Conservation (phyloP, 805 yeast species). For the Saccharomyces jurei region DNA sequence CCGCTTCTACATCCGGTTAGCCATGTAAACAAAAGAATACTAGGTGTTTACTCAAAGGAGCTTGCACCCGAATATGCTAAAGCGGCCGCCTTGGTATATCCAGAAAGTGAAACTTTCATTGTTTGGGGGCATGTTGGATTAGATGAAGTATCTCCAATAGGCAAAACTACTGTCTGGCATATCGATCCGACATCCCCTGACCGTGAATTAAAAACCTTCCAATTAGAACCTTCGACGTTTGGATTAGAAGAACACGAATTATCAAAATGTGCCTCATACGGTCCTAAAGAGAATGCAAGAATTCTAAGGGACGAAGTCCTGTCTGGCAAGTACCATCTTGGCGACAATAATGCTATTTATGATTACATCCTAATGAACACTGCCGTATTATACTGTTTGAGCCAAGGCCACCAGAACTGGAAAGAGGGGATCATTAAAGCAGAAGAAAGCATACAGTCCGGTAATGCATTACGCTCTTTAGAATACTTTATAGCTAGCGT, state of each 20-base stretch:
- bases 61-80: conserved; percentile 80
- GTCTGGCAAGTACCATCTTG: conserved; percentile 37
- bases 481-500: conserved; percentile 37
- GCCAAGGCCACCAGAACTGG: conserved; percentile 65
- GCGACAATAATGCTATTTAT: conserved; percentile 53
- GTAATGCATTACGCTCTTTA: conserved; percentile 57
- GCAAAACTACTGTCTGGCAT: conserved; percentile 74
- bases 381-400: conserved; percentile 75
- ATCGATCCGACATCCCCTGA: conserved; percentile 32
- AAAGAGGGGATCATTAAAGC: conserved; percentile 72
- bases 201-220: conserved; percentile 34
- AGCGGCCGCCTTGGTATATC: conserved; percentile 55
- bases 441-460: conserved; percentile 54
- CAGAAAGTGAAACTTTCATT: conserved; percentile 54
- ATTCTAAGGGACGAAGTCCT: conserved; percentile 36
- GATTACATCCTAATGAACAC: conserved; percentile 90
- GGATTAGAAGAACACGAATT: conserved; percentile 70
- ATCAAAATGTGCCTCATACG: conserved; percentile 65
- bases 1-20: conserved; percentile 92
- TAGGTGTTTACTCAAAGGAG: conserved; percentile 79
- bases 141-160: conserved; percentile 91
- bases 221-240: conserved; percentile 66
- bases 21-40: conserved; percentile 59
- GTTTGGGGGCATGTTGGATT: conserved; percentile 90
- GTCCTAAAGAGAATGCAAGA: conserved; percentile 78